Base-by-base conservation (phyloP, 805 yeast species). In the Teunomyces stri region DNA sequence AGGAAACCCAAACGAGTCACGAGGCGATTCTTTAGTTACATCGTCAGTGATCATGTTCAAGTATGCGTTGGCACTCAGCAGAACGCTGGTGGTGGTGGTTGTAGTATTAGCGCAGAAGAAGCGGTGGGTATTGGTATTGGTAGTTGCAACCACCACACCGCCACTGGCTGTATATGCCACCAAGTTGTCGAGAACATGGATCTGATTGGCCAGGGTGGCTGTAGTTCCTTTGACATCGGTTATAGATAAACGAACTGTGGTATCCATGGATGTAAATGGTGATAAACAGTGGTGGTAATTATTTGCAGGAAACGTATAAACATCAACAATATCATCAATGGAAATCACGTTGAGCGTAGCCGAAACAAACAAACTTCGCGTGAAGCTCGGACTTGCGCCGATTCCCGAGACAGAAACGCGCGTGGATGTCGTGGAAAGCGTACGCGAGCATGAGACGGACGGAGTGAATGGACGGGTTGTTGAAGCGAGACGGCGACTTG, bases 101-200 rank as follows among this genome's bases (percentile, higher is more conserved):
- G 46, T 49, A 3, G 56, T 43, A 47, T 73, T 77, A 13, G 84
- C 84, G 62, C 81, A 78, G 59, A 75, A 78, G 56, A 80, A 78
- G 49, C 80, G 61, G 53, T 78, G 84, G 47, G 64, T 51, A 11
- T 47, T 45, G 0, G 64, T 51, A 3, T 55, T 56, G 1, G 75
- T 47, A 15, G 64, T 56, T 39, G 77, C 64, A 1, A 80, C 81
- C 10, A 80, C 82, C 3, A 80, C 84, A 3, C 85, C 85, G 18
- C 83, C 83, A 49, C 83, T 76, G 10, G 84, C 84, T 3, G 75
- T 70, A 54, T 80, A 81, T 0, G 82, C 85, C 18, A 81, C 57
- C 3, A 68, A 45, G 48, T 74, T 64, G 12, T 61, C 70, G 18
- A 68, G 68, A 2, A 73, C 65, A 10, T 68, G 61, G 46, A 79